Conservation (phyloP, 148 eudicot species). For the Vaccinium myrtillus region DNA sequence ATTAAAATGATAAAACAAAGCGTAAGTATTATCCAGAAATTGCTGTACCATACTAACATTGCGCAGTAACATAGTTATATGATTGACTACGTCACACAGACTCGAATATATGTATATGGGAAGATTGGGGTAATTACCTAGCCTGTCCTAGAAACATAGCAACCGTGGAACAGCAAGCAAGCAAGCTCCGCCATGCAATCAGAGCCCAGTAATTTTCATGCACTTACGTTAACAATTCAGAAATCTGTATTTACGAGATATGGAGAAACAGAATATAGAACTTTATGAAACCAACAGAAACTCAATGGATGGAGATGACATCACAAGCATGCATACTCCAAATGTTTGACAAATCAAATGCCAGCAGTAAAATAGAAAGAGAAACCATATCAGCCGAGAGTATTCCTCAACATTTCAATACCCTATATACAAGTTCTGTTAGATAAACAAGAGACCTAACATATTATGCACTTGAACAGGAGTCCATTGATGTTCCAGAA, state of each 20-base stretch:
- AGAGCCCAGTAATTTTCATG: neutral
- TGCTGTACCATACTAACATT: neutral
- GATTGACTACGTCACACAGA: neutral
- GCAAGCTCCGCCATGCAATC: neutral
- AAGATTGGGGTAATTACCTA: neutral
- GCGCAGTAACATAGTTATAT: neutral
- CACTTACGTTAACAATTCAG: neutral
- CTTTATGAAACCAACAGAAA: neutral
- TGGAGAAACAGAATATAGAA: neutral
- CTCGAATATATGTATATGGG: neutral
- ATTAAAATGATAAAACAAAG: neutral
- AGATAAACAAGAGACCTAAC: neutral
- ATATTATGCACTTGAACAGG: neutral
- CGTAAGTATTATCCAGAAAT: neutral
- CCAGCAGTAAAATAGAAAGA: constrained; percentile 16
- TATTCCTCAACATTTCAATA: constrained; percentile 1
- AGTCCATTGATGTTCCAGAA: neutral
- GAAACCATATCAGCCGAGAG: neutral
- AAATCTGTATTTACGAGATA: neutral
- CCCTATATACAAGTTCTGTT: constrained; percentile 28
- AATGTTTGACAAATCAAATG: neutral
- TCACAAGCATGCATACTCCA: neutral
- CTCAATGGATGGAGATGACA: neutral
- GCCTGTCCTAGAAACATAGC: too few species aligned
- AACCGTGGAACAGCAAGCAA: neutral